These are phyloP conservation scores for Gossypium longicalyx DNA, from an alignment of 345 rosid genomes.

Conservation along the genomic window DNA sequence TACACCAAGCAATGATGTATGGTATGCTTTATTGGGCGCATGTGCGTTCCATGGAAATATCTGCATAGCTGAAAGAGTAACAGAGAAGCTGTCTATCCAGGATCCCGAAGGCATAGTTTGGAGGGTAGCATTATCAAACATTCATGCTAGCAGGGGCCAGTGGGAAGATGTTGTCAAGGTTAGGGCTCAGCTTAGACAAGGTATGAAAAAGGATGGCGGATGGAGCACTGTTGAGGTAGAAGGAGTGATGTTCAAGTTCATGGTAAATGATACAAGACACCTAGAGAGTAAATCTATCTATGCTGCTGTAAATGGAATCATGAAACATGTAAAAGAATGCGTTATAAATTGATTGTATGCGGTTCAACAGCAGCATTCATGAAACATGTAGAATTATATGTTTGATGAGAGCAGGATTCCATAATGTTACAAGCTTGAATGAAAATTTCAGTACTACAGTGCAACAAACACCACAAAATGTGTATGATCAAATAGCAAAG, in stretches of 20 bases:
- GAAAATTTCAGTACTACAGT: background rate
- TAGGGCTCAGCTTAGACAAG: constrained; percentile 20
- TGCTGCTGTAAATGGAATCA: constrained; percentile 5
- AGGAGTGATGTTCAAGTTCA: constrained; percentile 22
- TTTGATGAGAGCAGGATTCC: background rate
- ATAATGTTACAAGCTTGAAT: background rate
- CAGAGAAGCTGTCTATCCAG: constrained; percentile 13
- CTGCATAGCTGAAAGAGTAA: constrained; percentile 22
- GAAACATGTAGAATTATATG: background rate
- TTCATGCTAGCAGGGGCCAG: constrained; percentile 26
- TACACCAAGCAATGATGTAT: constrained; percentile 13
- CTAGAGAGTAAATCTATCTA: constrained; percentile 26
- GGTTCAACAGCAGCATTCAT: background rate
- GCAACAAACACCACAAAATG: background rate
- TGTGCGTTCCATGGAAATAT: constrained; percentile 15
- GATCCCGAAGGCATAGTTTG: constrained; percentile 26
- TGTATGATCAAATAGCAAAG: background rate
- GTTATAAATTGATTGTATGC: background rate
- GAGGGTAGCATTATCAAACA: constrained; percentile 32
- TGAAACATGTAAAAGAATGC: constrained; percentile 13
- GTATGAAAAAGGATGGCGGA: constrained; percentile 25
- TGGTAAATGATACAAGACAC: constrained; percentile 32
- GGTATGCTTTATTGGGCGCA: constrained; percentile 33
- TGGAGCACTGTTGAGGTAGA: constrained; percentile 34
- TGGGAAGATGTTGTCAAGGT: constrained; percentile 30